A percentile compares a stretch with the other conserved stretches of the same genome.
These are phyloP conservation scores for Clarireedia paspali DNA, from an alignment of 2,329 filamentous ascomycete genomes.

Conservation along the genomic window DNA sequence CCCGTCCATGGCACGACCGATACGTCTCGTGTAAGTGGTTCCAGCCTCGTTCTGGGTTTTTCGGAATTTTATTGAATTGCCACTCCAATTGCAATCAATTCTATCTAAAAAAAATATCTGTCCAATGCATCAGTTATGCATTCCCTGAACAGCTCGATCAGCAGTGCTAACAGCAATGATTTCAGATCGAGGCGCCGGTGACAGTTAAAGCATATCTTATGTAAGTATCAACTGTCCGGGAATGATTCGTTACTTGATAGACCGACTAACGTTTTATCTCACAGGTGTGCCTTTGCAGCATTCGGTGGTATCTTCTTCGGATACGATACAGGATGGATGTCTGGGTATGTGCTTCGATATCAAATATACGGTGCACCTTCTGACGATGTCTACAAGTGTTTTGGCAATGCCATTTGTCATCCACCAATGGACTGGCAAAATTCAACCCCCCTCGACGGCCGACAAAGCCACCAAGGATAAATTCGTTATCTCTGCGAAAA, in stretches of 20 bases:
- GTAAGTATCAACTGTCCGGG: slow-evolving; percentile 1
- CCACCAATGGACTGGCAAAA: too few relatives aligned
- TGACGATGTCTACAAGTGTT: slow-evolving; percentile 3
- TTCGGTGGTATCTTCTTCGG: slow-evolving; percentile 54
- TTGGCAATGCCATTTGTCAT: not conserved
- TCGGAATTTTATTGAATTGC: not conserved
- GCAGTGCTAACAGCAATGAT: too few relatives aligned
- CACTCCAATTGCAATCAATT: not conserved
- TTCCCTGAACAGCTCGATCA: too few relatives aligned
- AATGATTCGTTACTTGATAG: too few relatives aligned
- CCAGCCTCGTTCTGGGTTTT: not conserved
- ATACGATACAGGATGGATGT: slow-evolving; percentile 72
- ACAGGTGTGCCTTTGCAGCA: slow-evolving; percentile 55
- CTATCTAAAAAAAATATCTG: too few relatives aligned
- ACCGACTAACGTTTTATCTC: too few relatives aligned
- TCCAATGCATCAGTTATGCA: too few relatives aligned
- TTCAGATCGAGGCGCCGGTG: slow-evolving; percentile 55
- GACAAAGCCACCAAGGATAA: slow-evolving; percentile 11
- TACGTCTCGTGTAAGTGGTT: slow-evolving; percentile 9
- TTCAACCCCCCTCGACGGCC: too few relatives aligned
- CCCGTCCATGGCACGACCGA: slow-evolving; percentile 9
- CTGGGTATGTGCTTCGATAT: slow-evolving; percentile 33
- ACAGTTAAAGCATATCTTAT: slow-evolving; percentile 62
- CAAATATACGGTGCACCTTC: too few relatives aligned
- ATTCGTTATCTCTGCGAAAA: slow-evolving; percentile 35